Evolutionary conservation across 2,329 filamentous ascomycete species (phyloP).

Genomic region (Stachybotrys elegans): DNA sequence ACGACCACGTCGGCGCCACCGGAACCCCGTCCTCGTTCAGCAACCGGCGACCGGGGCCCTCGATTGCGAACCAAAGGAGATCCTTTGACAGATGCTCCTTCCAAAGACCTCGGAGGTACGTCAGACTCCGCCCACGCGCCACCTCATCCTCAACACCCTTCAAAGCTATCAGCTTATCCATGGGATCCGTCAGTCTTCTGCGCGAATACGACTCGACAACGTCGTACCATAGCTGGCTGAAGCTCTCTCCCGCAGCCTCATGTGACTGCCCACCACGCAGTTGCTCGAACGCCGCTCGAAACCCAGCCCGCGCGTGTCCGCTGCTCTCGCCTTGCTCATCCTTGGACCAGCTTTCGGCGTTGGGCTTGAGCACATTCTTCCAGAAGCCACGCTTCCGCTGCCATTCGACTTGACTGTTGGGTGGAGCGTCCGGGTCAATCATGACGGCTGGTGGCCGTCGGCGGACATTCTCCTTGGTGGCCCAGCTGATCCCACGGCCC

Average conservation of each 20-base stretch:
- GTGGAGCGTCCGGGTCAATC: neutral
- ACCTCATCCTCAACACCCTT: neutral
- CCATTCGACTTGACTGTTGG: neutral
- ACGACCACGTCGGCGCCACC: neutral
- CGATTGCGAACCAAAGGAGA: neutral
- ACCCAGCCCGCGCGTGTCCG: neutral
- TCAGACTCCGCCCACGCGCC: neutral
- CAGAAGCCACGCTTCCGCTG: neutral
- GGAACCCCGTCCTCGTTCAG: neutral
- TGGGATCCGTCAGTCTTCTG: neutral
- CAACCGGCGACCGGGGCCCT: neutral
- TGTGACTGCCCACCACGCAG: neutral
- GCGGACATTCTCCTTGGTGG: neutral
- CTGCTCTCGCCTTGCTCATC: neutral
- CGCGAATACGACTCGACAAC: neutral
- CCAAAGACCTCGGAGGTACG: neutral
- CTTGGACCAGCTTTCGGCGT: neutral
- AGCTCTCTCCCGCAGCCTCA: neutral
- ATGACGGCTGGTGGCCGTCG: neutral
- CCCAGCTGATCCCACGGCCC: neutral
- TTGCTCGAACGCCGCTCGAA: neutral
- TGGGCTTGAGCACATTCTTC: neutral
- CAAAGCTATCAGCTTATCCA: neutral
- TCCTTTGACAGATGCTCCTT: neutral
- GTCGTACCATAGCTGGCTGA: neutral